Conservation (phyloP, 805 yeast genomes). For the Jamesozyma spencerorum region DNA sequence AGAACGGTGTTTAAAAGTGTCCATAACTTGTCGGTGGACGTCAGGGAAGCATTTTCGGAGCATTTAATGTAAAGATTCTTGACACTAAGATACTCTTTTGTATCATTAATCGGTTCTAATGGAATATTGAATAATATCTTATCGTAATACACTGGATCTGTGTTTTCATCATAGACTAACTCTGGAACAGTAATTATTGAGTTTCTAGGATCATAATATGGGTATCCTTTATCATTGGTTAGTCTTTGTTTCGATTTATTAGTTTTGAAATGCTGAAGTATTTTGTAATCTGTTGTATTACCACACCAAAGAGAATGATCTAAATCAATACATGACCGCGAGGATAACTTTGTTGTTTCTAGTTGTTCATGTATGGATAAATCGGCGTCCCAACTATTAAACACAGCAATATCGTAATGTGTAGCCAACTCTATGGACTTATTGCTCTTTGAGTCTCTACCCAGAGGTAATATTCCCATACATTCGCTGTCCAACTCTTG, state of each 20-base stretch:
- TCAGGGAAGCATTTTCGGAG: conserved; percentile 49
- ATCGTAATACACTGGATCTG: conserved; percentile 12
- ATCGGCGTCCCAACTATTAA: conserved; percentile 59
- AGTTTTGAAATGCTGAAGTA: conserved; percentile 15
- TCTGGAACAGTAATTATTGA: conserved; percentile 39
- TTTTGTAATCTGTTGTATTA: conserved; percentile 63
- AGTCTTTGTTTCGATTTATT: conserved; percentile 1
- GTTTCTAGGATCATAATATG: conserved; percentile 43
- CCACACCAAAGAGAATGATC: conserved; percentile 64
- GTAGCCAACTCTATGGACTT: conserved; percentile 12
- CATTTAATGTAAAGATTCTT: conserved; percentile 36
- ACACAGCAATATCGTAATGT: conserved; percentile 33
- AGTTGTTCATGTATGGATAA: conserved; percentile 63
- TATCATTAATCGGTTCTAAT: conserved; percentile 39
- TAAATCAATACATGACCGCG: conserved; percentile 50
- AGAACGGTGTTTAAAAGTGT: conserved; percentile 11
- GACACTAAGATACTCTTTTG: neutral
- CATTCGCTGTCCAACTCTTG: conserved; percentile 13
- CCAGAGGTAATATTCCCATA: conserved; percentile 13
- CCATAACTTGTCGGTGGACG: conserved; percentile 32
- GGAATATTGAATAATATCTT: conserved; percentile 40
- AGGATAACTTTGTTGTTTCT: conserved; percentile 78
- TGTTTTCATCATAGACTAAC: conserved; percentile 13
- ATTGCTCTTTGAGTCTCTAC: no score
- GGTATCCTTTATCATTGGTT: conserved; percentile 13